Percentiles rank a stretch among this genome's conserved stretches.
These are phyloP conservation scores for Russula ochroleuca DNA, from an alignment of 768 basidiomycete genomes.

Conservation along the genomic window DNA sequence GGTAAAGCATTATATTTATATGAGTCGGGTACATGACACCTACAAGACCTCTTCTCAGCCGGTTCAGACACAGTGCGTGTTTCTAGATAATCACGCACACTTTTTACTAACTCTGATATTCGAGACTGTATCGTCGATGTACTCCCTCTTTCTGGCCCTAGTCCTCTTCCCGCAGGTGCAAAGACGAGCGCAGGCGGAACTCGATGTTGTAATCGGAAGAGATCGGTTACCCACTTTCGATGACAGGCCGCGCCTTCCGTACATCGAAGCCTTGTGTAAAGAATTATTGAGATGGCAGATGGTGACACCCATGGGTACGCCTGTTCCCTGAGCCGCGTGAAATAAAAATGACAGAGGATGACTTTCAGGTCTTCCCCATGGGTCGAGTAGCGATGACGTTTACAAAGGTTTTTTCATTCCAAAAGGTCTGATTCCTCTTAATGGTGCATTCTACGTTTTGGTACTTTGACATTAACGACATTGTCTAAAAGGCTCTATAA, in stretches of 20 bases:
- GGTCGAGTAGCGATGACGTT: conserved; percentile 8
- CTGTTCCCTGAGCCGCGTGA: neutral
- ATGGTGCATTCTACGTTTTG: too few relatives aligned
- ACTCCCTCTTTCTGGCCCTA: conserved; percentile 14
- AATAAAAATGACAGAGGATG: too few relatives aligned
- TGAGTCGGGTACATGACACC: neutral
- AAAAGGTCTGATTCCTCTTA: conserved; percentile 3
- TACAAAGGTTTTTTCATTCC: conserved; percentile 18
- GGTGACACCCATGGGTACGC: conserved; percentile 8
- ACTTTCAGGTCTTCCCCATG: conserved; percentile 1
- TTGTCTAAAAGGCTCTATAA: too few relatives aligned
- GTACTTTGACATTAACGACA: too few relatives aligned
- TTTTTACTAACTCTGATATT: neutral
- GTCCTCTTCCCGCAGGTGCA: conserved; percentile 11
- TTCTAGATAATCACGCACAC: neutral
- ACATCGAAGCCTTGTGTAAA: neutral
- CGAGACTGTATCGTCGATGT: conserved; percentile 17
- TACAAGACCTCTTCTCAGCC: neutral
- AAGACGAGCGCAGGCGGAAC: conserved; percentile 28
- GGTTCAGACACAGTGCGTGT: conserved; percentile 12
- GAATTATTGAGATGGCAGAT: neutral
- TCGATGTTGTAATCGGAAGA: conserved; percentile 31
- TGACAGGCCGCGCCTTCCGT: conserved; percentile 24
- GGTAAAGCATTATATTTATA: neutral
- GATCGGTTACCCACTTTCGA: conserved; percentile 32